Percentiles rank a stretch among this genome's conserved stretches.
phyloP scores from a whole-genome alignment of 768 basidiomycete genomes.

The Coprinellus micaceus region DNA sequence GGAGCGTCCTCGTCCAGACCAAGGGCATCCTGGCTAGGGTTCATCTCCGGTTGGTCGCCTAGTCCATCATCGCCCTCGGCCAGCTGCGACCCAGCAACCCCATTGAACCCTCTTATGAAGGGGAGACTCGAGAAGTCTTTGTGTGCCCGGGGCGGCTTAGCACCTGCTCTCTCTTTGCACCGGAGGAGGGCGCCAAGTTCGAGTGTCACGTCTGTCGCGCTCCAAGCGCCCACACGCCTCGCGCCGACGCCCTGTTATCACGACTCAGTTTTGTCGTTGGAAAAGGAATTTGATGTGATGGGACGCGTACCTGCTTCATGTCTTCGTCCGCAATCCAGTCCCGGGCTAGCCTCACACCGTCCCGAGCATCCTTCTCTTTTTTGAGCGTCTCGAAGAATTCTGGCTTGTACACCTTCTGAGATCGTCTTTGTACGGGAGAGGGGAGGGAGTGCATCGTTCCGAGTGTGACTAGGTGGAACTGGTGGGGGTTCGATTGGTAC shows the following conservation, averaged over 20 bases:
- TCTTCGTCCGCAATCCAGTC: slow-evolving; percentile 51
- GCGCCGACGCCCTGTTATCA: slow-evolving; percentile 17
- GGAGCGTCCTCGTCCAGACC: slow-evolving; percentile 8
- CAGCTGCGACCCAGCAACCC: slow-evolving; percentile 22
- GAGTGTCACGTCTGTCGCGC: slow-evolving; percentile 43
- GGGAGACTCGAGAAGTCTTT: not conserved
- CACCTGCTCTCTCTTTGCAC: slow-evolving; percentile 32
- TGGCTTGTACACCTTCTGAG: slow-evolving; percentile 86
- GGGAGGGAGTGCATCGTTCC: slow-evolving; percentile 87
- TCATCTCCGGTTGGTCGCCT: slow-evolving; percentile 4
- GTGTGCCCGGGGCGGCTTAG: slow-evolving; percentile 15
- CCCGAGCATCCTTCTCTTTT: slow-evolving; percentile 57
- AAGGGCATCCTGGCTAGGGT: slow-evolving; percentile 21
- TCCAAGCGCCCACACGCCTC: slow-evolving; percentile 45
- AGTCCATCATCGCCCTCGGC: slow-evolving; percentile 30
- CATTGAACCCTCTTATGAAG: not conserved
- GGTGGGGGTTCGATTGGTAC: slow-evolving; percentile 72
- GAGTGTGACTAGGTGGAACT: slow-evolving; percentile 81
- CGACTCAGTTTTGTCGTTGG: not conserved
- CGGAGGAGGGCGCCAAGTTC: slow-evolving; percentile 61
- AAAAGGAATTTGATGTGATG: not conserved
- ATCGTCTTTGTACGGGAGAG: slow-evolving; percentile 71
- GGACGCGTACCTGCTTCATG: slow-evolving; percentile 13
- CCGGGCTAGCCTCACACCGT: slow-evolving; percentile 51
- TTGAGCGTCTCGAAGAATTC: slow-evolving; percentile 69